Percentiles rank a stretch among this genome's conserved stretches.
These are phyloP conservation scores for Cylindrotheca fusiformis DNA, from an alignment of 108 stramenopile species.

Conservation along the genomic window DNA sequence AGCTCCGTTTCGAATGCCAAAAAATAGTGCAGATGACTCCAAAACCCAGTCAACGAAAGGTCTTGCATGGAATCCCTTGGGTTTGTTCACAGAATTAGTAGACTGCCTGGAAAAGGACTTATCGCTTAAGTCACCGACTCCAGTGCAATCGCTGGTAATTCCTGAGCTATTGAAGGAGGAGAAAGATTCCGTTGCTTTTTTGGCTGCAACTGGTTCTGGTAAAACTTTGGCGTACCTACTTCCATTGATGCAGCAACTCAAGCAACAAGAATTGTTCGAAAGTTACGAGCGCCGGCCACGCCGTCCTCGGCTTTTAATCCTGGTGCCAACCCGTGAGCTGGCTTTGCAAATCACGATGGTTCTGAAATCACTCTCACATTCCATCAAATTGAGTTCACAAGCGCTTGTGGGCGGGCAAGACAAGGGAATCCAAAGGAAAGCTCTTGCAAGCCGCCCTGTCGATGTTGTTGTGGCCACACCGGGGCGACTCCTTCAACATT, in stretches of 20 bases:
- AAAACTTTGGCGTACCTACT: conserved; percentile 88
- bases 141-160: conserved; percentile 76
- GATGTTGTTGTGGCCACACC: conserved; percentile 94
- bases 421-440: conserved; percentile 75
- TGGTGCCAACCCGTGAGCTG: conserved; percentile 95
- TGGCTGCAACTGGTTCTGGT: conserved; percentile 89
- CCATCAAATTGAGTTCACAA: conserved; percentile 78
- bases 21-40: conserved; percentile 40
- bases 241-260: conserved; percentile 80
- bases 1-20: conserved; percentile 46
- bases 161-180: conserved; percentile 54
- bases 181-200: conserved; percentile 50
- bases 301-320: conserved; percentile 85
- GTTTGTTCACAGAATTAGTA: conserved; percentile 65
- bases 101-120: conserved; percentile 33
- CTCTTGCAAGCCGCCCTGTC: conserved; percentile 58
- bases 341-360: conserved; percentile 89
- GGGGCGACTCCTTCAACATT: conserved; percentile 91
- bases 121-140: conserved; percentile 54
- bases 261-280: conserved; percentile 70
- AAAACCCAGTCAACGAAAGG: not conserved
- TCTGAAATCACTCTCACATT: conserved; percentile 81
- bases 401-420: conserved; percentile 89
- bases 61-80: conserved; percentile 61
- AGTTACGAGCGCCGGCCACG: conserved; percentile 58